A percentile compares a stretch with the other conserved stretches of the same genome.
These are phyloP conservation scores for Tetrapisispora phaffii DNA, from an alignment of 805 yeast genomes.

Conservation along the genomic window DNA sequence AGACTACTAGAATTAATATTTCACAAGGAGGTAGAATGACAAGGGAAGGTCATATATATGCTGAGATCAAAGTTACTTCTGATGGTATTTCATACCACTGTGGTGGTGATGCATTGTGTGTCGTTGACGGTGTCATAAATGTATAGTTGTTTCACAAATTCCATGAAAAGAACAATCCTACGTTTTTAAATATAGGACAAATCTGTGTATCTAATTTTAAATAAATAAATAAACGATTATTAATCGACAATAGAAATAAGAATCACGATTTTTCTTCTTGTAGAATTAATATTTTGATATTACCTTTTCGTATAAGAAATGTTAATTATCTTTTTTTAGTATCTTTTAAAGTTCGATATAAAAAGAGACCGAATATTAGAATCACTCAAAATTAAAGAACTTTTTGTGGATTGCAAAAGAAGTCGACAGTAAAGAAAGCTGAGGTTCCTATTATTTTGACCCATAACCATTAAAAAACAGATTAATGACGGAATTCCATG, in stretches of 20 bases:
- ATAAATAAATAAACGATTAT: too few relatives aligned
- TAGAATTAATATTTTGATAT: too few relatives aligned
- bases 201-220: too few relatives aligned
- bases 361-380: too few relatives aligned
- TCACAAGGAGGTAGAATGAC: conserved; percentile 34
- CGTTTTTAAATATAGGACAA: not conserved
- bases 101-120: conserved; percentile 35
- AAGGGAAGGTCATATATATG: conserved; percentile 32
- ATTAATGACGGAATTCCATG: not conserved
- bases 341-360: too few relatives aligned
- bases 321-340: too few relatives aligned
- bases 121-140: conserved; percentile 28
- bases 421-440: not conserved
- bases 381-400: too few relatives aligned
- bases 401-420: not conserved
- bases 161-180: too few relatives aligned
- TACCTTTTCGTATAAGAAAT: too few relatives aligned
- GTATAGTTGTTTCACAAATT: not conserved
- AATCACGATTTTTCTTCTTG: too few relatives aligned
- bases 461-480: not conserved
- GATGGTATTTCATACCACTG: conserved; percentile 21
- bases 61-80: conserved; percentile 12
- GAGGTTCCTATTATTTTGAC: not conserved
- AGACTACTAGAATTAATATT: conserved; percentile 16
- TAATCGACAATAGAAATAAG: too few relatives aligned